Percentiles rank a stretch among this genome's conserved stretches.
phyloP scores from a whole-genome alignment of 495 filamentous ascomycete genomes.

The Hyaloscypha bicolor region DNA sequence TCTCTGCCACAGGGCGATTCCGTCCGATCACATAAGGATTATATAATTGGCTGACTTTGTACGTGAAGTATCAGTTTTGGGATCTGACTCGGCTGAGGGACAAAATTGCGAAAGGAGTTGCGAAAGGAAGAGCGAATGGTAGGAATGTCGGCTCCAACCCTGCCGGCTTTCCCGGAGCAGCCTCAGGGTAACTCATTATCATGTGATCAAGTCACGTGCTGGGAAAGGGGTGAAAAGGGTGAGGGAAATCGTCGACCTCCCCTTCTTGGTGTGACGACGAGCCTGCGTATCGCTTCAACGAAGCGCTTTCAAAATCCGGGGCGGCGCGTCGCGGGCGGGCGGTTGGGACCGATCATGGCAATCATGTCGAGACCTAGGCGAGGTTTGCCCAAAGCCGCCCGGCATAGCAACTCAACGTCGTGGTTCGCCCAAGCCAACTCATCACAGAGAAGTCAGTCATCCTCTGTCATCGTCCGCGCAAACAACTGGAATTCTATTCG shows the following conservation, averaged over 20 bases:
- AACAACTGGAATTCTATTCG: slow-evolving; percentile 11
- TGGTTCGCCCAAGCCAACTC: slow-evolving; percentile 1
- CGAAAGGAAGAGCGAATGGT: not conserved
- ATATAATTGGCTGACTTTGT: not conserved
- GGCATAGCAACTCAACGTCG: not conserved
- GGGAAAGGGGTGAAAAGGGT: not conserved
- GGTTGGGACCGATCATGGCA: not conserved
- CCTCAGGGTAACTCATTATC: not conserved
- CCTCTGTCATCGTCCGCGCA: slow-evolving; percentile 5
- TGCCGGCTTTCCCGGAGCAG: not conserved
- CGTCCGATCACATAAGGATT: not conserved
- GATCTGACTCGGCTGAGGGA: not conserved
- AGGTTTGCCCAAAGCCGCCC: not conserved
- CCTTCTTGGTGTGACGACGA: not conserved
- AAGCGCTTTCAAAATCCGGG: slow-evolving; percentile 1
- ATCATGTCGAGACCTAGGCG: not conserved
- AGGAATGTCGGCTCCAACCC: not conserved
- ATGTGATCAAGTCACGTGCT: not conserved
- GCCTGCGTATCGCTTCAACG: not conserved
- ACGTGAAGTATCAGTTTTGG: not conserved
- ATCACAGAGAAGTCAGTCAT: not conserved
- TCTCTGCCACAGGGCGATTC: not conserved
- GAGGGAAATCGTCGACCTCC: not conserved
- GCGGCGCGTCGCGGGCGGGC: not conserved
- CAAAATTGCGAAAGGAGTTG: not conserved